Base-by-base conservation (phyloP, 345 rosid species). In the Cochlearia excelsa region DNA sequence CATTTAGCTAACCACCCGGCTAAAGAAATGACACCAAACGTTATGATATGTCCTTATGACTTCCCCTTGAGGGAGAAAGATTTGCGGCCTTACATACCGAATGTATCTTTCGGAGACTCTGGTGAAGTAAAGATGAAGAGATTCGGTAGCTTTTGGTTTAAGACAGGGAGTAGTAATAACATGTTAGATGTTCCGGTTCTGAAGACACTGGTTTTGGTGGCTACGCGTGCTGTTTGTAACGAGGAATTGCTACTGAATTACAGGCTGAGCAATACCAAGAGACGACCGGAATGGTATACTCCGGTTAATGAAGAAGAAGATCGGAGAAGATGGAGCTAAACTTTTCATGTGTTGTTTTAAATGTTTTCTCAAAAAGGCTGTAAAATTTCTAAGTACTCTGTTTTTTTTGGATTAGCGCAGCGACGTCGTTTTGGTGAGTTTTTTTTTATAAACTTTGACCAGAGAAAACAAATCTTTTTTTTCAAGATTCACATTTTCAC, bases 241-340 rank as follows among this genome's bases (percentile, higher is more conserved):
- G 97, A 89, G 72, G 97, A 93, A 66, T 74, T 93, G 57, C 78
- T 89, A 28, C 54, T 92, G 67, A 92, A 92, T 72, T 86, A 92
- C 75, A 77, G 95, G 75, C 61, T 92, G 67, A 92, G 98, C 74
- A 86, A 92, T 68, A 59, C 80, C 1, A 88, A 88, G 76, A 65
- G 80, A 66, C 76, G 97, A 30, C 97, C 94, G 0, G 80, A 77
- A n/a, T 88, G 97, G 97, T 92, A 92, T 76, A 69, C 77, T 60
- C 89, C 91, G 0, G 95, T 92, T 33, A 83, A 88, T 26, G 97
- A 92, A 74, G 98, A 88, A 68, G 98, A 92, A 78, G 97, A 86
- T 65, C 67, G 77, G 47, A 81, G 97, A 76, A 81, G 98, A 74
- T 92, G 95, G 87, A 80, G 96, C 79, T 91, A 80, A 77, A 42